These are phyloP conservation scores for Barnettozyma populi DNA, from an alignment of 805 yeast genomes.

Conservation along the genomic window DNA sequence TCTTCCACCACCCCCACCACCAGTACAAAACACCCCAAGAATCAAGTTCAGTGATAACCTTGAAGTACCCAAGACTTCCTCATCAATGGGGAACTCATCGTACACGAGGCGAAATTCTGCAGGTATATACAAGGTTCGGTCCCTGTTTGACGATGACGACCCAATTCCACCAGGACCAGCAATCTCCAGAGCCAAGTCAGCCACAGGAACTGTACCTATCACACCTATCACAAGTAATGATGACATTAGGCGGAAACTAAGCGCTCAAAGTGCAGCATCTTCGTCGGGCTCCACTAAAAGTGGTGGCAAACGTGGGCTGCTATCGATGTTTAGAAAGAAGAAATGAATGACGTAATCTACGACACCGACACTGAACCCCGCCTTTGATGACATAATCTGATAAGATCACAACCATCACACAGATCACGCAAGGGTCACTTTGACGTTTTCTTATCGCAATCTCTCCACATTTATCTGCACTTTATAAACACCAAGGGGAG, in stretches of 20 bases:
- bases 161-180: neutral
- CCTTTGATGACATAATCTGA: neutral
- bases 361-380: neutral
- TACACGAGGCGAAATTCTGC: slow-evolving; percentile 15
- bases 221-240: slow-evolving; percentile 1
- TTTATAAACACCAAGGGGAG: neutral
- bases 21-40: slow-evolving; percentile 5
- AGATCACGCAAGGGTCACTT: neutral
- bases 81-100: neutral
- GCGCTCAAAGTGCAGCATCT: slow-evolving; percentile 2
- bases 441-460: neutral
- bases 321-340: slow-evolving; percentile 15
- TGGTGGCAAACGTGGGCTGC: slow-evolving; percentile 11
- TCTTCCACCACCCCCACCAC: neutral
- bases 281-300: neutral
- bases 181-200: slow-evolving; percentile 14
- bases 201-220: slow-evolving; percentile 1
- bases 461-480: neutral
- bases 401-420: slow-evolving; percentile 1
- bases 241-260: slow-evolving; percentile 5
- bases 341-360: slow-evolving; percentile 6
- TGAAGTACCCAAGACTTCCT: slow-evolving; percentile 10
- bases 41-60: slow-evolving; percentile 21
- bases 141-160: slow-evolving; percentile 18
- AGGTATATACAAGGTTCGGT: slow-evolving; percentile 21